phyloP scores from a whole-genome alignment of 2,329 filamentous ascomycete genomes.

The Botrytis elliptica region DNA sequence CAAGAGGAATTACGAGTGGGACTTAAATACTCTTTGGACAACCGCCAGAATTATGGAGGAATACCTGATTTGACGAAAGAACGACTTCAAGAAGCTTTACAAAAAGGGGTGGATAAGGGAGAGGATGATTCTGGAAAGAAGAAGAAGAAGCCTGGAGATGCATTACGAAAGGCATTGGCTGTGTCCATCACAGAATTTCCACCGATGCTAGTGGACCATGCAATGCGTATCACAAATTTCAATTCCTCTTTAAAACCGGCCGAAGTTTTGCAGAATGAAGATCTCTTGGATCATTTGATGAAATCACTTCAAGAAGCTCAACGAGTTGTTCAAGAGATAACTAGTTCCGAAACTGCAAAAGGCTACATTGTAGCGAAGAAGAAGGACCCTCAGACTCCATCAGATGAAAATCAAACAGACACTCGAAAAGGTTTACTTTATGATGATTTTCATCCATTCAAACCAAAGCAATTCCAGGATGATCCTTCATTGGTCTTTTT shows the following conservation, averaged over 20 bases:
- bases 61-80: constrained; percentile 73
- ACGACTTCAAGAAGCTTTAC: constrained; percentile 66
- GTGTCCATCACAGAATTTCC: constrained; percentile 85
- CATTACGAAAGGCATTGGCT: constrained; percentile 75
- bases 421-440: constrained; percentile 60
- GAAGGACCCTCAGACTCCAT: constrained; percentile 37
- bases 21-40: constrained; percentile 72
- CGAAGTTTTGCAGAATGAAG: constrained; percentile 66
- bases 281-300: constrained; percentile 65
- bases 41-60: constrained; percentile 79
- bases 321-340: constrained; percentile 67
- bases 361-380: constrained; percentile 87
- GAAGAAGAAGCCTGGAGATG: constrained; percentile 71
- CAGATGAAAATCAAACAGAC: constrained; percentile 40
- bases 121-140: constrained; percentile 58
- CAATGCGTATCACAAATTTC: constrained; percentile 67
- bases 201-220: constrained; percentile 84
- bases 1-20: constrained; percentile 80
- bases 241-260: constrained; percentile 66
- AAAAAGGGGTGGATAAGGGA: constrained; percentile 61
- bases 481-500: constrained; percentile 67
- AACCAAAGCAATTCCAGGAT: constrained; percentile 73
- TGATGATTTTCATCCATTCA: constrained; percentile 93
- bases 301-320: constrained; percentile 68
- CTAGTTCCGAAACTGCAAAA: constrained; percentile 61